Conservation (phyloP, 331 rosid species). For the Prunus yedoensis region DNA sequence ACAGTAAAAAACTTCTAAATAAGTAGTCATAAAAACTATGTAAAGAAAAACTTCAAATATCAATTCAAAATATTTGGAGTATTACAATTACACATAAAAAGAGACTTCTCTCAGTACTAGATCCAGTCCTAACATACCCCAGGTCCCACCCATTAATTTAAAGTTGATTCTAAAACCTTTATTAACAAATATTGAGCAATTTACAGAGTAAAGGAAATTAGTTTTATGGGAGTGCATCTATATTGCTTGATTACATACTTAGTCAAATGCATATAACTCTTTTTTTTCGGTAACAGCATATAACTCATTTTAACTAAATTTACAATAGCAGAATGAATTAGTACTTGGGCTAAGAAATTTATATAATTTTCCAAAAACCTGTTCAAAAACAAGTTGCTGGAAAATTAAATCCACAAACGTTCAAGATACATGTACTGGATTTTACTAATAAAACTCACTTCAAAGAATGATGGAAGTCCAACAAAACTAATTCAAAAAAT, state of each 20-base stretch:
- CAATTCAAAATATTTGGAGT: background rate
- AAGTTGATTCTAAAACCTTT: background rate
- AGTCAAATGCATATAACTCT: background rate
- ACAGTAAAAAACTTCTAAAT: slow-evolving; percentile 17
- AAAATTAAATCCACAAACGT: background rate
- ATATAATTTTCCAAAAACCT: background rate
- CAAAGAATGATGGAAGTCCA: background rate
- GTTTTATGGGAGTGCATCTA: background rate
- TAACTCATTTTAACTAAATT: background rate
- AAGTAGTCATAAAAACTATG: background rate
- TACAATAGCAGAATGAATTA: background rate
- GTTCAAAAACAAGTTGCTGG: background rate
- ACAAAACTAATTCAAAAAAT: background rate
- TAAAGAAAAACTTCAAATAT: background rate
- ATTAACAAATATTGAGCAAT: background rate
- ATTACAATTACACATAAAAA: background rate
- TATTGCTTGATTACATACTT: background rate
- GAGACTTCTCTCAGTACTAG: background rate
- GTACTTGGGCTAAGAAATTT: background rate
- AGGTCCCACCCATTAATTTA: too few species aligned
- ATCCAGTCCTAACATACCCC: background rate
- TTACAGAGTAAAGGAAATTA: background rate
- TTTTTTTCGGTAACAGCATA: background rate
- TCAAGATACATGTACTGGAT: background rate
- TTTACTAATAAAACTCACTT: too few species aligned